Evolutionary conservation across 306 rosid species (phyloP).

Genomic region (Arachis stenosperma): DNA sequence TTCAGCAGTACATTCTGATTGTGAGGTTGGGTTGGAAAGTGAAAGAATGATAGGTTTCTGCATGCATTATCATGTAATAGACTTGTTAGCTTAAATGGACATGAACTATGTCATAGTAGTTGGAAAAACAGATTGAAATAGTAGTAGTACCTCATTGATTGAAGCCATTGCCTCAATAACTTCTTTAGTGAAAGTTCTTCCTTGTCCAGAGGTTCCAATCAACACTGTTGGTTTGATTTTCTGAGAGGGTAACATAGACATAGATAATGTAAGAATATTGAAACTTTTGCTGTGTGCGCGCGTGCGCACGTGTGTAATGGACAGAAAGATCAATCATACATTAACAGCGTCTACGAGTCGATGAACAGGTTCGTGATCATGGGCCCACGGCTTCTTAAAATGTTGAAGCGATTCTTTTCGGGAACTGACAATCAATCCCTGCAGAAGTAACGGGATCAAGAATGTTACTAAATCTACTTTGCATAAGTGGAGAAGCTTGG

Average conservation of each 20-base stretch:
- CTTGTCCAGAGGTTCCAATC: constrained; percentile 94
- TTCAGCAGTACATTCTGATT: constrained; percentile 61
- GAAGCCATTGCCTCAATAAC: constrained; percentile 87
- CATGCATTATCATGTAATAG: constrained; percentile 20
- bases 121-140: constrained; percentile 4
- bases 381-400: constrained; percentile 98
- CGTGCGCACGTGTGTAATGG: background rate
- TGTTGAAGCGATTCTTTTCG: constrained; percentile 91
- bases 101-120: constrained; percentile 18
- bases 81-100: constrained; percentile 4
- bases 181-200: constrained; percentile 78
- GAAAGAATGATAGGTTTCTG: constrained; percentile 55
- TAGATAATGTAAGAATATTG: constrained; percentile 14
- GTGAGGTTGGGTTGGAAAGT: constrained; percentile 62
- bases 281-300: background rate
- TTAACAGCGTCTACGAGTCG: constrained; percentile 74
- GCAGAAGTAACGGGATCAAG: constrained; percentile 37
- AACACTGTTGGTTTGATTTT: constrained; percentile 87
- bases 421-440: constrained; percentile 87
- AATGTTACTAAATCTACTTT: constrained; percentile 30
- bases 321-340: constrained; percentile 49
- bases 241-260: constrained; percentile 49
- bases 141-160: constrained; percentile 65
- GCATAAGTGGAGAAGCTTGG: constrained; percentile 9
- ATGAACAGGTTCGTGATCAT: constrained; percentile 75